Percentiles rank a stretch among this genome's conserved stretches.
Conservation (phyloP, 2,329 filamentous ascomycete species). For the Diplocarpon rosae region DNA sequence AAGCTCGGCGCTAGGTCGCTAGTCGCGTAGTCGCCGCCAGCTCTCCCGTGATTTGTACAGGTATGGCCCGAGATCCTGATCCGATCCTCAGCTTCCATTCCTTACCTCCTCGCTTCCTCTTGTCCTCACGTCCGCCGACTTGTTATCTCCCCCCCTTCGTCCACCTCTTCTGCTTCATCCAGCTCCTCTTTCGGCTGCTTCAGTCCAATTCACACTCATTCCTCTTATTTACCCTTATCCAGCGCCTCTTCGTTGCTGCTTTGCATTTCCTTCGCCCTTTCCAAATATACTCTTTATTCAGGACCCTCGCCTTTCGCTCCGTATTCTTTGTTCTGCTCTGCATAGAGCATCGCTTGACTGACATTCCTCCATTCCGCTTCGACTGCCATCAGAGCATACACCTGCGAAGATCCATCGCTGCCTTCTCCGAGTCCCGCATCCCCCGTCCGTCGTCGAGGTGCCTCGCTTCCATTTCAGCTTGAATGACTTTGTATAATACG, state of each 20-base stretch:
- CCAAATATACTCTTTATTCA: slow-evolving; percentile 15
- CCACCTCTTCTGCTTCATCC: slow-evolving; percentile 9
- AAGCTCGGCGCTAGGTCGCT: too few relatives aligned
- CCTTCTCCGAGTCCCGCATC: slow-evolving; percentile 5
- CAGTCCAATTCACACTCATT: slow-evolving; percentile 20
- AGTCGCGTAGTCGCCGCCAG: too few relatives aligned
- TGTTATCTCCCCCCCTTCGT: slow-evolving; percentile 8
- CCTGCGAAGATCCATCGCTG: slow-evolving; percentile 1
- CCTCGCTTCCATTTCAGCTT: slow-evolving; percentile 12
- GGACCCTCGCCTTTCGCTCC: slow-evolving; percentile 19
- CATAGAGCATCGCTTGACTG: neutral
- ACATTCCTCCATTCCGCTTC: neutral
- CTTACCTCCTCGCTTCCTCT: neutral
- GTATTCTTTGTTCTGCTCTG: slow-evolving; percentile 28
- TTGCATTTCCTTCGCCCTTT: slow-evolving; percentile 6
- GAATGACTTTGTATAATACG: slow-evolving; percentile 16
- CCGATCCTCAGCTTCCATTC: slow-evolving; percentile 1
- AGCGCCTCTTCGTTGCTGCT: slow-evolving; percentile 16
- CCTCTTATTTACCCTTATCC: neutral
- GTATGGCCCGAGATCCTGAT: too few relatives aligned
- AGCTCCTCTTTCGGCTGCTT: slow-evolving; percentile 17
- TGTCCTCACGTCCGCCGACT: neutral
- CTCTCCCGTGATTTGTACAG: too few relatives aligned
- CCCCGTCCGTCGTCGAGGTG: slow-evolving; percentile 11
- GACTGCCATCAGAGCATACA: slow-evolving; percentile 1